Base-by-base conservation (phyloP, 495 filamentous ascomycete genomes). In the Cercophora newfieldiana region DNA sequence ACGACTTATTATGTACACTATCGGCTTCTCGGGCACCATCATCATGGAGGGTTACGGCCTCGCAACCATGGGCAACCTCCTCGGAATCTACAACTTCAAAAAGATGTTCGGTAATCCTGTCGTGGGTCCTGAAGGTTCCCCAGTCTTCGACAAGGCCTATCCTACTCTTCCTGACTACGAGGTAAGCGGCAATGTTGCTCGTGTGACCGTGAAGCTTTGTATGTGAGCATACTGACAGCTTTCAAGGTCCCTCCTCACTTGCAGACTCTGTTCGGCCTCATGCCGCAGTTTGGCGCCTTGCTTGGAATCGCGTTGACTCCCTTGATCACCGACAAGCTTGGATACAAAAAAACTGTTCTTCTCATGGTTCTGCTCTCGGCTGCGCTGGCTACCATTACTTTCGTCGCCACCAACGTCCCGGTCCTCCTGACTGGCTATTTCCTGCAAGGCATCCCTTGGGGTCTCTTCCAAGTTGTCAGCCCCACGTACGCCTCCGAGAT, bases 361-460 rank as follows among this genome's bases (percentile, higher is more conserved):
- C 50, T 75, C 16, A 79, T 82, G 25, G 75, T 87, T 8, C 65
- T 71, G 12, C 73, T 77, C 44, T 73, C 83, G 50, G 81, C 78
- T 18, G 77, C 72, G 0, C 80, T 85, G 55, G 80, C 86, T 59
- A 86, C 85, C 75, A 78, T 88, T 62, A 76, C 79, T 2, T 86
- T 89, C 81, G 90, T 90, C 47, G 87, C 89, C 25, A 77, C 80
- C 6, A 87, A 78, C 60, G 80, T 91, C 44, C 74, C 85, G 47
- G 72, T 87, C 7, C 81, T 93, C 30, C 78, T 89, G 14, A 85
- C 83, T 7, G 89, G 85, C 37, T 89, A 89, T 72, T 83, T 92
- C 33, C 80, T 93, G 56, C 86, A 87, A 63, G 89, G 90, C 61
- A 85, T 93, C 67, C 88, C 89, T 3, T 91, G 88, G 88, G 90